These are phyloP conservation scores for Curvularia spicifera DNA, from an alignment of 2,329 filamentous ascomycete species.

Conservation along the genomic window DNA sequence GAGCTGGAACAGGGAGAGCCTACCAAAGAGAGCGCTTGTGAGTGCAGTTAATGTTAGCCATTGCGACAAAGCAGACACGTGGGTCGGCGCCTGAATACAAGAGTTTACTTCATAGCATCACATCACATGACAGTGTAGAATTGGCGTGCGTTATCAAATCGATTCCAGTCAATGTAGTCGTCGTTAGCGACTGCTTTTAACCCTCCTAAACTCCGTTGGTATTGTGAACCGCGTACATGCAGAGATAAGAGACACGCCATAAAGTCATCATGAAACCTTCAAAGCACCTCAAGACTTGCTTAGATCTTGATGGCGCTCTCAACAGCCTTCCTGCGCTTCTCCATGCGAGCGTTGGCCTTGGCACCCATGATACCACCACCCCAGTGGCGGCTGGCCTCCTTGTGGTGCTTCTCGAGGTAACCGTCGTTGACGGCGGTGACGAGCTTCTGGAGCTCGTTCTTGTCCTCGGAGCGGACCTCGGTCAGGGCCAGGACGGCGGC, in stretches of 20 bases:
- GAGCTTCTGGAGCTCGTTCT: conserved; percentile 97
- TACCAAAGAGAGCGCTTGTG: conserved; percentile 7
- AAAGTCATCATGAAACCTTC: conserved; percentile 40
- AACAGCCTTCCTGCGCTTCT: conserved; percentile 93
- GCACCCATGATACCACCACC: conserved; percentile 99
- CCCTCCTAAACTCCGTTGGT: conserved; percentile 50
- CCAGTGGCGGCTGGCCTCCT: conserved; percentile 91
- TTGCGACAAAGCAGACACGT: background rate
- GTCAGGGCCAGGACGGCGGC: conserved; percentile 94
- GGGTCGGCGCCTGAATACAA: background rate
- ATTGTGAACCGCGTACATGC: conserved; percentile 50
- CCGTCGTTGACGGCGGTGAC: conserved; percentile 96
- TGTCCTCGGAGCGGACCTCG: conserved; percentile 97
- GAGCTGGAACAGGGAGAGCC: background rate
- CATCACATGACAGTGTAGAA: conserved; percentile 28
- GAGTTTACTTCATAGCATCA: background rate
- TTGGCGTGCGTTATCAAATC: conserved; percentile 44
- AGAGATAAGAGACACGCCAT: conserved; percentile 50
- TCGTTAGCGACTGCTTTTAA: conserved; percentile 45
- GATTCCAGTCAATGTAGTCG: conserved; percentile 47
- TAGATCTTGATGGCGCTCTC: conserved; percentile 99
- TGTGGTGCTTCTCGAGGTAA: conserved; percentile 87
- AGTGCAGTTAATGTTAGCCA: conserved; percentile 8
- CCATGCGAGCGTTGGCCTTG: conserved; percentile 80
- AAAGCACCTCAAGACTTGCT: conserved; percentile 44